phyloP scores from a whole-genome alignment of 768 basidiomycete species.

The Amanita phalloides region DNA sequence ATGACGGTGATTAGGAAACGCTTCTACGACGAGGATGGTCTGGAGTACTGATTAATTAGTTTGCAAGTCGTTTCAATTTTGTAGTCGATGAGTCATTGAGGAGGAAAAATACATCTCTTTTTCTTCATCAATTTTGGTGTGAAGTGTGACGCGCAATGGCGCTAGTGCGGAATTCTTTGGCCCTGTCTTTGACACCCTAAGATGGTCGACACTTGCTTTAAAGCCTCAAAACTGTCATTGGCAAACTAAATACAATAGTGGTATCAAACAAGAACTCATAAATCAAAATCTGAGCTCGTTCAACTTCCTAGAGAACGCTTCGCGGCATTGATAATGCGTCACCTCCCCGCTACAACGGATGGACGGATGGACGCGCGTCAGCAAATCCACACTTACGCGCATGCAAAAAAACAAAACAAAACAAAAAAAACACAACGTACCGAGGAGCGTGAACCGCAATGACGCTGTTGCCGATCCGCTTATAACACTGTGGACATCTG shows the following conservation, averaged over 20 bases:
- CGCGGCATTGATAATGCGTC: slow-evolving; percentile 93
- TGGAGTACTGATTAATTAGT: background rate
- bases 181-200: too few species aligned
- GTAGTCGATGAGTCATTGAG: background rate
- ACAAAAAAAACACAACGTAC: slow-evolving; percentile 27
- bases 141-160: background rate
- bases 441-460: slow-evolving; percentile 89
- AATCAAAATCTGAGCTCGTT: slow-evolving; percentile 11
- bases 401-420: background rate
- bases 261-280: background rate
- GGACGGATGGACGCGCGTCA: background rate
- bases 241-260: background rate
- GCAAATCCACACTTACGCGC: background rate
- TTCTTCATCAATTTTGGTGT: background rate
- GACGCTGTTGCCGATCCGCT: slow-evolving; percentile 84
- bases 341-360: slow-evolving; percentile 67
- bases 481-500: slow-evolving; percentile 94
- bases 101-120: background rate
- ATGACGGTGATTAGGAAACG: background rate
- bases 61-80: background rate
- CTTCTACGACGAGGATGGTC: background rate
- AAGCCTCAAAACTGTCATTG: too few species aligned
- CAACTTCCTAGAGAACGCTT: slow-evolving; percentile 56
- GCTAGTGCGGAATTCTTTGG: too few species aligned
- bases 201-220: too few species aligned